Conservation (phyloP, 75 land plant genomes). For the Pseudotsuga menziesii region DNA sequence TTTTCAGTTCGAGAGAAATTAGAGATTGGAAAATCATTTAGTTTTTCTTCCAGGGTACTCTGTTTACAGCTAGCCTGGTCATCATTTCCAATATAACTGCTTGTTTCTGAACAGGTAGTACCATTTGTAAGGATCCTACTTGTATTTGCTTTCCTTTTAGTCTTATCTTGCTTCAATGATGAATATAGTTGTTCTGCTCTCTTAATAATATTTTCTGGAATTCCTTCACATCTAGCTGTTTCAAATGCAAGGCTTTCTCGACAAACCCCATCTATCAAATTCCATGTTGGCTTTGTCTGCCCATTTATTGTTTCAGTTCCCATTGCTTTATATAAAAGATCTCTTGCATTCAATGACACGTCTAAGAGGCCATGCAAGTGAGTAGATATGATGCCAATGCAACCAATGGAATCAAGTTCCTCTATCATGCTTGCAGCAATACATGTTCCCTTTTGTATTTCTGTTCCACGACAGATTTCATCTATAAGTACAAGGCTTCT, state of each 20-base stretch:
- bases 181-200: constrained; percentile 76
- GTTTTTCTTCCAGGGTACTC: not conserved
- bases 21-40: not conserved
- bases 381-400: constrained; percentile 89
- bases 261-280: constrained; percentile 79
- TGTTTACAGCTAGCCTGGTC: not conserved
- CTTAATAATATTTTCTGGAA: constrained; percentile 57
- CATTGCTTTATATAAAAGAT: constrained; percentile 75
- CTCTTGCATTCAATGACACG: constrained; percentile 52
- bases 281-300: constrained; percentile 73
- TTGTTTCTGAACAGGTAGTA: not conserved
- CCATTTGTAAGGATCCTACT: not conserved
- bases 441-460: constrained; percentile 91
- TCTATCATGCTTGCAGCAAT: constrained; percentile 93
- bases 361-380: constrained; percentile 90
- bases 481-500: constrained; percentile 83
- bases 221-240: constrained; percentile 84
- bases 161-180: constrained; percentile 17
- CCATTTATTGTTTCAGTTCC: constrained; percentile 54
- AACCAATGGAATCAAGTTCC: constrained; percentile 68
- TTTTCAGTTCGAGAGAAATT: constrained; percentile 3
- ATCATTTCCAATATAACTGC: not conserved
- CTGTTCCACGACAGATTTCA: constrained; percentile 96
- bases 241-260: constrained; percentile 97
- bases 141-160: not conserved